These are phyloP conservation scores for Macrophomina pseudophaseolina DNA, from an alignment of 2,329 filamentous ascomycete species.

Conservation along the genomic window DNA sequence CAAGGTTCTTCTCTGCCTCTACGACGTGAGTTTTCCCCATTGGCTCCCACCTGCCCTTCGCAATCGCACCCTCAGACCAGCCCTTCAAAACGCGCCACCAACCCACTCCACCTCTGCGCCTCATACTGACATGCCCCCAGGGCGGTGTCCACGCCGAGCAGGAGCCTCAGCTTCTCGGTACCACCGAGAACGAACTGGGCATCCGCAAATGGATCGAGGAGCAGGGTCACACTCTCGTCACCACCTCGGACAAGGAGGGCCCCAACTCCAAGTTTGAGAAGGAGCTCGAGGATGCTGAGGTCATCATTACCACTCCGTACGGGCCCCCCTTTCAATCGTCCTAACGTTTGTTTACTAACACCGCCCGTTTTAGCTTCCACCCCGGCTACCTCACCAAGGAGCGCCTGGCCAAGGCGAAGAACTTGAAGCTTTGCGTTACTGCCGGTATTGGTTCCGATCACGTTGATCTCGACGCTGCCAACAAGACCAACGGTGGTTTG, in stretches of 20 bases:
- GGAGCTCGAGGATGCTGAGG: slow-evolving; percentile 93
- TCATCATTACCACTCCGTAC: slow-evolving; percentile 98
- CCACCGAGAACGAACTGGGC: slow-evolving; percentile 97
- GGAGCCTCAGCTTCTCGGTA: slow-evolving; percentile 87
- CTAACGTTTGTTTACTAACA: neutral
- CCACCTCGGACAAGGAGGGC: slow-evolving; percentile 96
- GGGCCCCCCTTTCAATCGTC: slow-evolving; percentile 40
- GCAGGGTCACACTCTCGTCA: slow-evolving; percentile 93
- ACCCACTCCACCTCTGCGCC: too few species aligned
- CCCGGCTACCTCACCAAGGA: slow-evolving; percentile 96
- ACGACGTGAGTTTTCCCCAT: slow-evolving; percentile 69
- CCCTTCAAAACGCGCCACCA: too few species aligned
- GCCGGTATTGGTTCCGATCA: slow-evolving; percentile 98
- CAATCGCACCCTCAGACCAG: slow-evolving; percentile 12
- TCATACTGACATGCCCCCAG: slow-evolving; percentile 41
- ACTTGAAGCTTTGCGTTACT: slow-evolving; percentile 95
- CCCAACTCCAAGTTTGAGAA: slow-evolving; percentile 92
- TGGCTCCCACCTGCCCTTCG: neutral
- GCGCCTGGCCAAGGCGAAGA: slow-evolving; percentile 97
- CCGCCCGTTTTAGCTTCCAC: slow-evolving; percentile 73
- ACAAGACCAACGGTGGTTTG: slow-evolving; percentile 97
- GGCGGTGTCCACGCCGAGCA: slow-evolving; percentile 85
- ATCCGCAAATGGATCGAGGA: slow-evolving; percentile 97
- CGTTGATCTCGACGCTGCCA: slow-evolving; percentile 94
- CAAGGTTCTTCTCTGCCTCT: slow-evolving; percentile 93